These are phyloP conservation scores for Pouteria glomerata DNA, from an alignment of 148 eudicot species.

Conservation along the genomic window DNA sequence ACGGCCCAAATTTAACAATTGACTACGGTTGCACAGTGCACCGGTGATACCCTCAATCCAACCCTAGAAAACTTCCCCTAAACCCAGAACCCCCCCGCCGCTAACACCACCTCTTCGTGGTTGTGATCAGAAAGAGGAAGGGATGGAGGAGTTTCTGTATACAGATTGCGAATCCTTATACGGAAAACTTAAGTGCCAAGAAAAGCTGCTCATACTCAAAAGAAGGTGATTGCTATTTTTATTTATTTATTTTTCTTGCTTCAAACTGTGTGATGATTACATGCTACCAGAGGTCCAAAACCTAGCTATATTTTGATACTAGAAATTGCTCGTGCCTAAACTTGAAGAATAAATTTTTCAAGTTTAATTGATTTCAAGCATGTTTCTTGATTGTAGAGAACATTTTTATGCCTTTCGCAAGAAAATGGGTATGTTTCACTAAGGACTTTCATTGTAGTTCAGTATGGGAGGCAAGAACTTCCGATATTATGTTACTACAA, in stretches of 20 bases:
- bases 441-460: too few species aligned
- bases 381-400: too few species aligned
- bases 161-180: slow-evolving; percentile 15
- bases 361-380: too few species aligned
- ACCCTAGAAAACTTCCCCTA: too few species aligned
- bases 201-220: slow-evolving; percentile 21
- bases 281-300: not conserved
- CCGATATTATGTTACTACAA: too few species aligned
- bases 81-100: not conserved
- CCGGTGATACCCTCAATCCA: too few species aligned
- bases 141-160: slow-evolving; percentile 16
- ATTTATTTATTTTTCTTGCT: not conserved
- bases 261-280: not conserved
- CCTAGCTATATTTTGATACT: not conserved
- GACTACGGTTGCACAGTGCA: too few species aligned
- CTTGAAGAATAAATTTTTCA: too few species aligned
- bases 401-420: too few species aligned
- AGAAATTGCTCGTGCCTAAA: not conserved
- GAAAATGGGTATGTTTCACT: too few species aligned
- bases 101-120: not conserved
- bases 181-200: slow-evolving; percentile 17
- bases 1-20: too few species aligned
- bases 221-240: slow-evolving; percentile 16
- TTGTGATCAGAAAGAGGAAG: not conserved
- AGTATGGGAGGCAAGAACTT: too few species aligned